These are phyloP conservation scores for Isoetes taiwanensis DNA, from an alignment of 75 land plant genomes.

Conservation along the genomic window DNA sequence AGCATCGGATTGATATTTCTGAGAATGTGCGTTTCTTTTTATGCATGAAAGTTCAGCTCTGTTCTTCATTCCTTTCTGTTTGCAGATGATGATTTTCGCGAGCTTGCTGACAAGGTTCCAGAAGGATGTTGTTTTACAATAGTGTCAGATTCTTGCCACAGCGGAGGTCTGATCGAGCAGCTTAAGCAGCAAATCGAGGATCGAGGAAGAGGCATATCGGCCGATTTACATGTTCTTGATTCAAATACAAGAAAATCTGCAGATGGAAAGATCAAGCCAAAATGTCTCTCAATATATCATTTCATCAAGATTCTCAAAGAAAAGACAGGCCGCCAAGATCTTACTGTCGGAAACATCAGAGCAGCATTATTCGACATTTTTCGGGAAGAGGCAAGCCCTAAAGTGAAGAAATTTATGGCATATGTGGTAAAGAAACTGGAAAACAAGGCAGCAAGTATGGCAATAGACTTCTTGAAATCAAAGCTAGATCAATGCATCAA, in stretches of 20 bases:
- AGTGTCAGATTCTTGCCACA: slow-evolving; percentile 4
- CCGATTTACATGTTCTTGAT: too few species aligned
- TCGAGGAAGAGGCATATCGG: background rate
- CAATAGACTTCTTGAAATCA: background rate
- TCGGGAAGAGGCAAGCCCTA: background rate
- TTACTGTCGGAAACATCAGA: background rate
- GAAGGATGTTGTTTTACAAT: background rate
- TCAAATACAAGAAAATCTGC: background rate
- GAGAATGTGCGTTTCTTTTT: too few species aligned
- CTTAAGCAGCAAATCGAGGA: background rate
- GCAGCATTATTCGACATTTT: background rate
- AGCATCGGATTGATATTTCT: too few species aligned
- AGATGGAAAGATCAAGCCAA: background rate
- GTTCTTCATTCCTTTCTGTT: background rate
- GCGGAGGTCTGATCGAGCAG: background rate
- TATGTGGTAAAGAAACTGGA: background rate
- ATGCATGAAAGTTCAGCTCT: too few species aligned
- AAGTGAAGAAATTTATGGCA: background rate
- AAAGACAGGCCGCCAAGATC: background rate
- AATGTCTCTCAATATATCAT: background rate
- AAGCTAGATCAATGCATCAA: background rate
- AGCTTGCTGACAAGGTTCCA: background rate
- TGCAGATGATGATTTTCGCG: slow-evolving; percentile 6
- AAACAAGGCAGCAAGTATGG: background rate
- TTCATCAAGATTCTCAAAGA: slow-evolving; percentile 1